A percentile compares a stretch with the other conserved stretches of the same genome.
These are phyloP conservation scores for Podospora fimiseda DNA, from an alignment of 495 filamentous ascomycete species.

Conservation along the genomic window DNA sequence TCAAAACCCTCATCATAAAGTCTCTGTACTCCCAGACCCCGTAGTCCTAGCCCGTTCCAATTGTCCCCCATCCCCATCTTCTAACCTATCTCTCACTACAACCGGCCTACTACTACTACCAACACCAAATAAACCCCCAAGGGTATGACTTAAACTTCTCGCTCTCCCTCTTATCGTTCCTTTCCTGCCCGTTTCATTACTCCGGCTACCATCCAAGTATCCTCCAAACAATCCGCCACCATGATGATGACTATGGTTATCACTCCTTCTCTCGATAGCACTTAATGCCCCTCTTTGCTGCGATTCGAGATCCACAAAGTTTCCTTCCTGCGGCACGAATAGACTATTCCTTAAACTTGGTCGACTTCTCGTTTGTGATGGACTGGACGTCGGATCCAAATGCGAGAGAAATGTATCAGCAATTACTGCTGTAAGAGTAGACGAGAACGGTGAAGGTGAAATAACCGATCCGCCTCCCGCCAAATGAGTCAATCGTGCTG, in stretches of 20 bases:
- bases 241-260: not conserved
- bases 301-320: conserved; percentile 13
- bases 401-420: conserved; percentile 37
- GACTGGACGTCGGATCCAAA: conserved; percentile 14
- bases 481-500: conserved; percentile 10
- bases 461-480: conserved; percentile 32
- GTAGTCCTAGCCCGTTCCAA: not conserved
- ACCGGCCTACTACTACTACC: not conserved
- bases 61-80: not conserved
- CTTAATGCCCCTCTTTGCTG: conserved; percentile 1
- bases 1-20: too few species aligned
- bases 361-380: conserved; percentile 15
- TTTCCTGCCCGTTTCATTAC: not conserved
- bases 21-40: too few species aligned
- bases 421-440: conserved; percentile 41
- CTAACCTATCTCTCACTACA: not conserved
- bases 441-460: conserved; percentile 43
- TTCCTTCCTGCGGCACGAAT: conserved; percentile 37
- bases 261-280: conserved; percentile 4
- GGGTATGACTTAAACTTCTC: conserved; percentile 45
- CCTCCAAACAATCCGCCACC: not conserved
- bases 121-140: conserved; percentile 39
- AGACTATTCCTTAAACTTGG: conserved; percentile 36
- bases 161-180: conserved; percentile 22
- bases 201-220: conserved; percentile 1